Evolutionary conservation across 2,329 filamentous ascomycete species (phyloP), one percentile per base, ranked within the genome.

Genomic region (Talaromyces sp.): DNA sequence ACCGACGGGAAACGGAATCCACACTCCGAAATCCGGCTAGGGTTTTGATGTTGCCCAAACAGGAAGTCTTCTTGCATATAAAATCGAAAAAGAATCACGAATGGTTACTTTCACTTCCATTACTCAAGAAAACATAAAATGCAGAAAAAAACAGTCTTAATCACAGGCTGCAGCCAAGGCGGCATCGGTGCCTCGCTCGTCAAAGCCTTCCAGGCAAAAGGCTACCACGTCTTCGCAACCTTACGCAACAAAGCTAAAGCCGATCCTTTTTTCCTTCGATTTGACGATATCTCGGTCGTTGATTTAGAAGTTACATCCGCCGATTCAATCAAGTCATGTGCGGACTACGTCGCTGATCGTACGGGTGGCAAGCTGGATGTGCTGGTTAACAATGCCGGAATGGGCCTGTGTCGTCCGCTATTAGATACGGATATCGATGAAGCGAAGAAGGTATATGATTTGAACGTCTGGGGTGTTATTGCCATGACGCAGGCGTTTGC

Each of bases 221-320:
- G 77, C 4, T 75, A 72, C n/a, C 71, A 76, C 37, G 79, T 83
- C 64, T 79, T 77, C 67, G 81, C 80, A 2, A 81, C 80, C 1
- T 75, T 77, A 4, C 78, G 80, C 15, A 71, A 77, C 52, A 67
- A 69, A 1, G 66, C 72, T 17, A 80, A 79, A 62, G 52, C 52
- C 31, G 52, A 56, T 2, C 31, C 52, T 8, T 33, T 52, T 9
- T 56, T 56, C 10, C n/a, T 56, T 2, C n/a, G 13, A 15, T 37
- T n/a, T 15, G 33, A 56, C 9, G 19, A 56, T 22, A 56, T 56
- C 6, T 22, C 52, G 1, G n/a, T 56, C 10, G n/a, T 56, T 22
- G 31, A 56, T 56, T 2, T 56, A 7, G 52, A 56, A 13, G n/a
- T 56, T 17, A 39, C 52, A 25, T 56, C 52, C 33, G 3, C 39